These are phyloP conservation scores for Diplodia intermedia DNA, from an alignment of 2,329 filamentous ascomycete genomes.

Conservation along the genomic window DNA sequence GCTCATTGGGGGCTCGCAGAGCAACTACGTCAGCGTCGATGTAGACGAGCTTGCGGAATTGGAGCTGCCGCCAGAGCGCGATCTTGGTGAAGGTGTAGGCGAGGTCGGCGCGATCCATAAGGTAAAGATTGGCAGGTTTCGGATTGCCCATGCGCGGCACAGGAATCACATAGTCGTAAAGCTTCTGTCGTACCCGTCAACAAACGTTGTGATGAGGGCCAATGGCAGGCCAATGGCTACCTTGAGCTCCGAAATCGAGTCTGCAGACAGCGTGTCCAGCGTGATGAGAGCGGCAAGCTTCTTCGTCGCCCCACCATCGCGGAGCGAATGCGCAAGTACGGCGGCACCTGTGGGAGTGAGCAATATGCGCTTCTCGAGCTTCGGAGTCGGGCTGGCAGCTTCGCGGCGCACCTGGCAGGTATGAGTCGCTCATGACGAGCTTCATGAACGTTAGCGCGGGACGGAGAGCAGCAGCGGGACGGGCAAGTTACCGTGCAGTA, in stretches of 20 bases:
- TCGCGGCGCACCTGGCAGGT: slow-evolving; percentile 76
- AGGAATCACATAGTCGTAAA: slow-evolving; percentile 89
- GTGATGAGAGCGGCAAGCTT: slow-evolving; percentile 87
- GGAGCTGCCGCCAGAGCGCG: slow-evolving; percentile 86
- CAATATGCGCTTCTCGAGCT: slow-evolving; percentile 22
- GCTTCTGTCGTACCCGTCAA: slow-evolving; percentile 58
- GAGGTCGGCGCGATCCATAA: slow-evolving; percentile 91
- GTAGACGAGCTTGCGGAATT: slow-evolving; percentile 93
- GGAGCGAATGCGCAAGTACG: slow-evolving; percentile 91
- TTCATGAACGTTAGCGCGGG: slow-evolving; percentile 52
- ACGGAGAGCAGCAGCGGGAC: not conserved
- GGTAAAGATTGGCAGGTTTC: slow-evolving; percentile 79
- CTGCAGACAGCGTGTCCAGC: slow-evolving; percentile 75
- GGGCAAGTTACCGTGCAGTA: slow-evolving; percentile 64
- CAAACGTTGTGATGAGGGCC: slow-evolving; percentile 28
- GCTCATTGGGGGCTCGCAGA: slow-evolving; percentile 87
- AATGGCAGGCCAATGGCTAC: slow-evolving; percentile 51
- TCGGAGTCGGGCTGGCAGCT: slow-evolving; percentile 21
- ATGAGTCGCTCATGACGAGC: slow-evolving; percentile 91
- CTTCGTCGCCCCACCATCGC: slow-evolving; percentile 85
- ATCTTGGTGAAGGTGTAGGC: slow-evolving; percentile 97
- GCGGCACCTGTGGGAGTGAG: slow-evolving; percentile 71
- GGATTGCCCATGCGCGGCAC: slow-evolving; percentile 80
- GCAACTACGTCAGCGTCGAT: slow-evolving; percentile 94
- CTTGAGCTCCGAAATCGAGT: slow-evolving; percentile 79